Base-by-base conservation (phyloP, 2,329 filamentous ascomycete genomes). In the Byssochlamys sp. region DNA sequence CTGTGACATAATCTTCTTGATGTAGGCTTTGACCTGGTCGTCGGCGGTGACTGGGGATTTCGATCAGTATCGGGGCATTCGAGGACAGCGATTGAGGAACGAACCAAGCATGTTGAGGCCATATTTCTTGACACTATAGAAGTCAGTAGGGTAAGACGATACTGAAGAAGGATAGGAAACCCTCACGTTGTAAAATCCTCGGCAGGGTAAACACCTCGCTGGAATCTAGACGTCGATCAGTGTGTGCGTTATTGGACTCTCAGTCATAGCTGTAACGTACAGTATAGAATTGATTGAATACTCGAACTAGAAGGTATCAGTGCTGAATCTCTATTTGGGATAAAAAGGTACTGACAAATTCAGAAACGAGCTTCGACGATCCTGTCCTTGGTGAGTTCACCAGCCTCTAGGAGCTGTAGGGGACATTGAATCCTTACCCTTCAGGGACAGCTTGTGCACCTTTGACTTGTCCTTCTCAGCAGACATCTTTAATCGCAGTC, bases 1-100 rank as follows among this genome's bases (percentile, higher is more conserved):
- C 75, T 99, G 94, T 28, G 86, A 87, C 91, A 96, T 99, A 78
- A 99, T 97, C 77, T 95, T 96, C 76, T 96, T 96, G 80, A 99
- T 95, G 77, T 99, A 99, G 31, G 91, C 90, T 76, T 96, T 95
- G 71, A 99, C 94, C 77, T 99, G 92, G 78, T 97, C 94, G 73
- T 99, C 94, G 62, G 91, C 85, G 31, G 92, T 95, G 55, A 97
- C 91, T 86, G 70, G 58, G 57, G 64, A 19, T 31, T 19, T 67
- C 53, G 53, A 60, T 65, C 52, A 66, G 59, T 49, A 57, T 27
- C 54, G 57, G 58, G 57, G 57, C 31, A 14, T 27, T 19, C 19
- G 27, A 31, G 24, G n/a, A 52, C n/a, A 31, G 29, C 49, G 49
- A 55, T 31, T 14, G 52, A 28, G 26, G 2, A 31, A 69, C 77